These are phyloP conservation scores for Nakataea oryzae DNA, from an alignment of 2,329 filamentous ascomycete species.

Conservation along the genomic window DNA sequence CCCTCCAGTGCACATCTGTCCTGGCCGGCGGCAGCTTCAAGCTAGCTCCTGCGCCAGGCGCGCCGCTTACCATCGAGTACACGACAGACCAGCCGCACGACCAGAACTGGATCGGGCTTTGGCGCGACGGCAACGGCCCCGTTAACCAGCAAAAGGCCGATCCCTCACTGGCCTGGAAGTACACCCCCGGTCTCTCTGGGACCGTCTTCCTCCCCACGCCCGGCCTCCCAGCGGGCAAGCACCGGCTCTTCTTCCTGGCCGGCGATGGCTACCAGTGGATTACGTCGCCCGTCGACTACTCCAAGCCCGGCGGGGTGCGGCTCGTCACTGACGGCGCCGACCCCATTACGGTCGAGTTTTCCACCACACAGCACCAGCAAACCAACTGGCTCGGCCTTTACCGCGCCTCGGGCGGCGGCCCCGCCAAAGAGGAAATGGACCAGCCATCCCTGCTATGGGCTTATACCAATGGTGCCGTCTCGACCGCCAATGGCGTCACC, in stretches of 20 bases:
- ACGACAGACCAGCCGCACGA: constrained; percentile 13
- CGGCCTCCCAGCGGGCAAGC: constrained; percentile 18
- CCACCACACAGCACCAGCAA: constrained; percentile 8
- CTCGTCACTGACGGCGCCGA: neutral
- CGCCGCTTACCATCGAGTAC: constrained; percentile 21
- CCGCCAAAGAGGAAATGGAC: constrained; percentile 19
- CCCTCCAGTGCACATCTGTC: neutral
- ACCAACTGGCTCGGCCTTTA: constrained; percentile 29
- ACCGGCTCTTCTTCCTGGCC: constrained; percentile 25
- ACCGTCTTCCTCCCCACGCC: constrained; percentile 8
- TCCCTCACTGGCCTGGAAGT: constrained; percentile 21
- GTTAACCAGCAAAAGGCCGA: constrained; percentile 18
- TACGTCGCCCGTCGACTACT: constrained; percentile 16
- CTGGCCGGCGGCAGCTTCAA: neutral
- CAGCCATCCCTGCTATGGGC: constrained; percentile 20
- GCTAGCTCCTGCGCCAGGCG: neutral
- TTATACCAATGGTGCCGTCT: constrained; percentile 17
- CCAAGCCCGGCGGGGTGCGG: neutral
- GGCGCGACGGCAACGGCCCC: constrained; percentile 21
- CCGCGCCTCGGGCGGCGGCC: constrained; percentile 19
- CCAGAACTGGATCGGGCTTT: constrained; percentile 28
- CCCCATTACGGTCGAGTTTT: neutral
- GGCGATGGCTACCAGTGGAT: constrained; percentile 24
- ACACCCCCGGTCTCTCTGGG: constrained; percentile 17
- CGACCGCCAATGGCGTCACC: constrained; percentile 15